Evolutionary conservation across 345 rosid genomes (phyloP).

Genomic region (Kernera saxatilis): DNA sequence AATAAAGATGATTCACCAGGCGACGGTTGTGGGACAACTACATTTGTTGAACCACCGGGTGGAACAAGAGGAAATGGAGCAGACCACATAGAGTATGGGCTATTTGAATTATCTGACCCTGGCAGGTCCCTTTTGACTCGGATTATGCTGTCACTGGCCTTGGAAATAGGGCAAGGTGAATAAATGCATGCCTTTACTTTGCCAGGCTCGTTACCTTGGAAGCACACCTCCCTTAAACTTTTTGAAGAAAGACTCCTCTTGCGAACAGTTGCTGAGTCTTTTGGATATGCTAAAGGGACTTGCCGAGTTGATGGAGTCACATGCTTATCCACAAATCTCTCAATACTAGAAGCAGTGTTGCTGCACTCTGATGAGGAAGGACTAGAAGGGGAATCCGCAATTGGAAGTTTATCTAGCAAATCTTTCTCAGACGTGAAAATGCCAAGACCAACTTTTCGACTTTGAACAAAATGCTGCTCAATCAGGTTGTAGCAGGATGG

Average conservation of each 20-base stretch:
- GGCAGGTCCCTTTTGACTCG: slow-evolving; percentile 45
- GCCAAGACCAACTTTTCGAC: slow-evolving; percentile 58
- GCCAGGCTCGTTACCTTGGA: slow-evolving; percentile 36
- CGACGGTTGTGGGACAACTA: slow-evolving; percentile 61
- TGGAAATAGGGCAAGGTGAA: slow-evolving; percentile 54
- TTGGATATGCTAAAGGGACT: slow-evolving; percentile 31
- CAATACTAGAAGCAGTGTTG: slow-evolving; percentile 22
- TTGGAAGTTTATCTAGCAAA: slow-evolving; percentile 29
- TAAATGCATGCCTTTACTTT: slow-evolving; percentile 71
- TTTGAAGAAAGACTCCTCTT: slow-evolving; percentile 33
- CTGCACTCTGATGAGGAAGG: slow-evolving; percentile 38
- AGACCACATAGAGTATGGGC: slow-evolving; percentile 56
- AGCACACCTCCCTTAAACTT: slow-evolving; percentile 36
- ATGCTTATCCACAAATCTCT: slow-evolving; percentile 35
- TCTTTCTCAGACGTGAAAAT: slow-evolving; percentile 50
- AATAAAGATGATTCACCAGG: slow-evolving; percentile 66
- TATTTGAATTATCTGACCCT: slow-evolving; percentile 37
- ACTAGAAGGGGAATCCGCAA: slow-evolving; percentile 30
- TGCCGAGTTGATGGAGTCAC: slow-evolving; percentile 36
- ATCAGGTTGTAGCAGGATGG: slow-evolving; percentile 70
- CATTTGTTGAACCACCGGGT: slow-evolving; percentile 74
- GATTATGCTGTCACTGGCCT: slow-evolving; percentile 50
- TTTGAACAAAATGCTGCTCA: slow-evolving; percentile 46
- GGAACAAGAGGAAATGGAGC: slow-evolving; percentile 72
- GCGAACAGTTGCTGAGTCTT: slow-evolving; percentile 27